A percentile compares a stretch with the other conserved stretches of the same genome.
These are phyloP conservation scores for Blastomyces emzantsi DNA, from an alignment of 2,329 filamentous ascomycete genomes.

Conservation along the genomic window DNA sequence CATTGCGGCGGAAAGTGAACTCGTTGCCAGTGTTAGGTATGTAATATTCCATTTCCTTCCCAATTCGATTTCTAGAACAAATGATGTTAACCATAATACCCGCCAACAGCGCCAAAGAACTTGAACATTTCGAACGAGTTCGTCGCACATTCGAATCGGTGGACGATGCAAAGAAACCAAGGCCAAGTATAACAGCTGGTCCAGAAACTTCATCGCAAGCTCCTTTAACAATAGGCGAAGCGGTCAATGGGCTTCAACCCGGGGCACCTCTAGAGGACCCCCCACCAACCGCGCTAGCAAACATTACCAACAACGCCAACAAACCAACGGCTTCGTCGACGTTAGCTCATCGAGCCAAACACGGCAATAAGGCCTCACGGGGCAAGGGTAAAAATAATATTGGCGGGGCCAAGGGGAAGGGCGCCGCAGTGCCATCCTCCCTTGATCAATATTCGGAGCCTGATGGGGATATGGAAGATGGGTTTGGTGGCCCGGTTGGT, in stretches of 20 bases:
- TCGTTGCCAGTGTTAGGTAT: conserved; percentile 75
- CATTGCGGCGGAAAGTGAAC: conserved; percentile 65
- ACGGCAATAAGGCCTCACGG: conserved; percentile 20
- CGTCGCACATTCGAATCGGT: conserved; percentile 67
- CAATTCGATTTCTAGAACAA: neutral
- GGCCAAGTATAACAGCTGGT: conserved; percentile 3
- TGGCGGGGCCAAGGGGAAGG: conserved; percentile 1
- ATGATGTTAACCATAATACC: conserved; percentile 20
- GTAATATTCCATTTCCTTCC: conserved; percentile 4
- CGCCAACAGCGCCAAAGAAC: conserved; percentile 63
- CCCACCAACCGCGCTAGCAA: conserved; percentile 21
- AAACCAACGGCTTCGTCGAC: neutral
- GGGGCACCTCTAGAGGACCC: conserved; percentile 19
- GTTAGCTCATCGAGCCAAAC: neutral
- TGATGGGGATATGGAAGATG: conserved; percentile 23
- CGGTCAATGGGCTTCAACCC: conserved; percentile 28
- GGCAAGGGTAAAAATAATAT: conserved; percentile 27
- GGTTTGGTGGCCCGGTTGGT: conserved; percentile 33
- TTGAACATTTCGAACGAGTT: conserved; percentile 83
- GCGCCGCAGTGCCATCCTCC: neutral
- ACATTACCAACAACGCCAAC: conserved; percentile 2
- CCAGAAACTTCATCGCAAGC: conserved; percentile 11
- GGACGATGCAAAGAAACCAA: conserved; percentile 38
- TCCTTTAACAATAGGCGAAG: conserved; percentile 31
- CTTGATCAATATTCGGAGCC: conserved; percentile 19